These are phyloP conservation scores for Aspergillus wentii DNA, from an alignment of 495 filamentous ascomycete genomes.

Conservation along the genomic window DNA sequence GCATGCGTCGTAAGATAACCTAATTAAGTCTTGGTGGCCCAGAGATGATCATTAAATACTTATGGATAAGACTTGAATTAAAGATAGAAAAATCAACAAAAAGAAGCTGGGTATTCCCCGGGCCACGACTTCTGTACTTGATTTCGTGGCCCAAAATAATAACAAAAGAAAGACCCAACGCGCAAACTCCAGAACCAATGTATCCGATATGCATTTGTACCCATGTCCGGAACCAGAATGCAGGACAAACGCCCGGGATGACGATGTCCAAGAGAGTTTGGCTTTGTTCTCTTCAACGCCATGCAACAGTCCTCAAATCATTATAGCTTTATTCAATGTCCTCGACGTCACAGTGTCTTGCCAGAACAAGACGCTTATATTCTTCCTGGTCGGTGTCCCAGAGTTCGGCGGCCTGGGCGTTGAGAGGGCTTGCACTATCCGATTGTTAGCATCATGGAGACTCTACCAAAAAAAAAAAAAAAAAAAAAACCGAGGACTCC, in stretches of 20 bases:
- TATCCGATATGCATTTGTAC: slow-evolving; percentile 25
- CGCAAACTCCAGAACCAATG: slow-evolving; percentile 26
- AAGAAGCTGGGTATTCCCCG: slow-evolving; percentile 9
- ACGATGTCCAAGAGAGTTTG: no score
- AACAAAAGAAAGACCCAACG: slow-evolving; percentile 11
- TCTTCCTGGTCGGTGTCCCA: slow-evolving; percentile 89
- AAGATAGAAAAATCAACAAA: slow-evolving; percentile 3
- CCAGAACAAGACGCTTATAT: slow-evolving; percentile 74
- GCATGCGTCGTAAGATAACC: no score
- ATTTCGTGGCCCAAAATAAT: slow-evolving; percentile 1
- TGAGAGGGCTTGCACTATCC: slow-evolving; percentile 81
- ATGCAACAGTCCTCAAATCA: slow-evolving; percentile 9
- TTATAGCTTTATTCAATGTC: slow-evolving; percentile 40
- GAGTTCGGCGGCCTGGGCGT: slow-evolving; percentile 91
- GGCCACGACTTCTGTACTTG: slow-evolving; percentile 6
- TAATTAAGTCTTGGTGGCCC: no score
- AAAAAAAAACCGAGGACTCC: slow-evolving; percentile 17
- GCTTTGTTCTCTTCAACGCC: no score
- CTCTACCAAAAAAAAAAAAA: background rate
- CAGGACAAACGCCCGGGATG: no score
- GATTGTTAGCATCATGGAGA: slow-evolving; percentile 10
- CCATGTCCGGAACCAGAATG: no score
- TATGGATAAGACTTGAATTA: slow-evolving; percentile 1
- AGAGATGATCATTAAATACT: background rate
- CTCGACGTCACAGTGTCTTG: slow-evolving; percentile 56